Conservation (phyloP, 495 filamentous ascomycete genomes). For the Pseudoneurospora amorphoporcata region DNA sequence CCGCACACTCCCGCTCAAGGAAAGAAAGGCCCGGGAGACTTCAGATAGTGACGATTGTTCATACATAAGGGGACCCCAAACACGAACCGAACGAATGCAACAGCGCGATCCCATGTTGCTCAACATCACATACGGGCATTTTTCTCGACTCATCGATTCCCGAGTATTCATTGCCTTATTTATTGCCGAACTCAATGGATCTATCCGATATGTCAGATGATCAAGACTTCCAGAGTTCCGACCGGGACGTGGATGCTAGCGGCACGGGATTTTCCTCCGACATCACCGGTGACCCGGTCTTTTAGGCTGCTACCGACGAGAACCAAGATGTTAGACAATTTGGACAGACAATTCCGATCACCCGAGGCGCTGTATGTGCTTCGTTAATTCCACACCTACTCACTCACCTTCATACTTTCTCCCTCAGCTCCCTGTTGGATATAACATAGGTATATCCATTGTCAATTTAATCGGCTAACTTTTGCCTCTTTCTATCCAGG, state of each 20-base stretch:
- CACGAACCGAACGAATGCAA: not conserved
- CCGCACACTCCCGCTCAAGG: not conserved
- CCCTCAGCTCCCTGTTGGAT: not conserved
- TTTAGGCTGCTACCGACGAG: not conserved
- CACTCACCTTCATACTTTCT: not conserved
- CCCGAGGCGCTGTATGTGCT: not conserved
- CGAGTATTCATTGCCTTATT: not conserved
- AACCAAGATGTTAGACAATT: not conserved
- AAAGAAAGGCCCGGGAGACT: not conserved
- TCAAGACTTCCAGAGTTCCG: not conserved
- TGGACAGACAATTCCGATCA: not conserved
- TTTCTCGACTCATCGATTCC: not conserved
- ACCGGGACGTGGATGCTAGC: not conserved
- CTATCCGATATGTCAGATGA: not conserved
- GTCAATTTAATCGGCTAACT: not conserved
- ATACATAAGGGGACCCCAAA: not conserved
- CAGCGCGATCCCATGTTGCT: not conserved
- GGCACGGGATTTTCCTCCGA: not conserved
- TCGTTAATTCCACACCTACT: not conserved
- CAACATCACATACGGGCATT: not conserved
- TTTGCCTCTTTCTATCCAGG: not conserved
- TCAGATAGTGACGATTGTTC: not conserved
- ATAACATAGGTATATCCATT: no score
- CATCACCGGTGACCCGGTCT: not conserved
- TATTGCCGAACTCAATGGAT: not conserved